Base-by-base conservation (phyloP, 352 stramenopile genomes). In the Phytopythium cucurbitacearum region DNA sequence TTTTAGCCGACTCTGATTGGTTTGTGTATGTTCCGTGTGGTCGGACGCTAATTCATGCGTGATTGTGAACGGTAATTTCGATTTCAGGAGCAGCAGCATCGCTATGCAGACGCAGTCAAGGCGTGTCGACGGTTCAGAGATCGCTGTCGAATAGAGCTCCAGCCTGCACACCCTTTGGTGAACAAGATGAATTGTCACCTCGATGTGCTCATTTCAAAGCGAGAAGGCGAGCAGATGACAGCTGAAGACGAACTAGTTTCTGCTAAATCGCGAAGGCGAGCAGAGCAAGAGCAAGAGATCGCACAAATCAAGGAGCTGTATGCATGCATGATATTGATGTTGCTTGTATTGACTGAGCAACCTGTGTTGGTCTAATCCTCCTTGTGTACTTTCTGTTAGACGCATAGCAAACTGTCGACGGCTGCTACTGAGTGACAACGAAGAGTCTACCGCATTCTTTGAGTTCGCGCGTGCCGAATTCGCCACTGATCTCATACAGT, bases 381-480 rank as follows among this genome's bases (percentile, higher is more conserved):
- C 12, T 16, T n/a, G 32, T 21, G 16, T 4, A 4, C 41, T 36
- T 48, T 43, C 15, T 40, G 48, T 7, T 11, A 88, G 77, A 5
- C 71, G 64, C 8, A 5, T 80, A 12, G 35, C 21, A 12, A 55
- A 39, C 10, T 85, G 85, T 15, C 65, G 65, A 4, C 35, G 41
- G 6, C 56, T 86, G 15, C 42, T 87, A 8, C 53, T 86, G 28
- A 42, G 80, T 0, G 57, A 83, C 7, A 37, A 62, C 8, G 46
- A 69, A 34, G 62, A 48, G 4, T 62, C 70, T 3, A 56, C 53
- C 10, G 41, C 49, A 5, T 87, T 86, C 45, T 35, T 82, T 15
- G 50, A 54, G 12, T 89, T 84, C 39, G 69, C 67, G 5, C 64
- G 56, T 9, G 56, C 56, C 21, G 76, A 89, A 40, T 84, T 90